Base-by-base conservation (phyloP, 331 rosid species). In the Spiraea crenata region DNA sequence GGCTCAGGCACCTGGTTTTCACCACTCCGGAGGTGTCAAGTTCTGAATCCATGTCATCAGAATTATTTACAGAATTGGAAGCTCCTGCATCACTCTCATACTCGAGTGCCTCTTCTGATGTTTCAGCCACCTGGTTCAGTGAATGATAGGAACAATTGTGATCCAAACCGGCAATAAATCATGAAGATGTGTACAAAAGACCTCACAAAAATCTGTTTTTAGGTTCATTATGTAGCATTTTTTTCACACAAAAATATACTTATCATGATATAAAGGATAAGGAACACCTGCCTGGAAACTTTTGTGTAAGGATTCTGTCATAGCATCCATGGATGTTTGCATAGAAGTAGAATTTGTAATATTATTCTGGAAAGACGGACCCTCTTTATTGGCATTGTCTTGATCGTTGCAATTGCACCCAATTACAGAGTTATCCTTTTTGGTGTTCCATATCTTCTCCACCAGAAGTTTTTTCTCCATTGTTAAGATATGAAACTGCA, bases 271-370 rank as follows among this genome's bases (percentile, higher is more conserved):
- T 7, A 42, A 62, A 16, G 20, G 57, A 19, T 34, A 77, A 63
- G 76, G 80, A 64, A 69, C 84, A 92, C 95, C 92, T 87, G 96
- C 97, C 97, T 90, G 82, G 58, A 71, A 84, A 81, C 77, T 82
- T 77, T 80, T 70, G 74, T 79, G 69, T 31, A 63, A 73, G 65
- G 72, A 73, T 42, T 83, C 82, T 5, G 57, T 61, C 74, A 58
- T 84, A 51, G 74, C 83, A 61, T 81, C 90, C 55, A 70, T 77
- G 6, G 82, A 55, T 71, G 85, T 76, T 63, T 83, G 80, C 67
- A 80, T 37, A 82, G 85, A 71, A 71, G 82, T 84, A 62, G 62
- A 82, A 62, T 73, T 83, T 59, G 76, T 74, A 0, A 79, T 75
- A 77, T 74, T 82, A 65, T 63, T 63, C 75, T 82, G 76, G 55